Percentiles rank a stretch among this genome's conserved stretches.
Conservation (phyloP, 768 basidiomycete genomes). For the Udeniomyces megalosporus region DNA sequence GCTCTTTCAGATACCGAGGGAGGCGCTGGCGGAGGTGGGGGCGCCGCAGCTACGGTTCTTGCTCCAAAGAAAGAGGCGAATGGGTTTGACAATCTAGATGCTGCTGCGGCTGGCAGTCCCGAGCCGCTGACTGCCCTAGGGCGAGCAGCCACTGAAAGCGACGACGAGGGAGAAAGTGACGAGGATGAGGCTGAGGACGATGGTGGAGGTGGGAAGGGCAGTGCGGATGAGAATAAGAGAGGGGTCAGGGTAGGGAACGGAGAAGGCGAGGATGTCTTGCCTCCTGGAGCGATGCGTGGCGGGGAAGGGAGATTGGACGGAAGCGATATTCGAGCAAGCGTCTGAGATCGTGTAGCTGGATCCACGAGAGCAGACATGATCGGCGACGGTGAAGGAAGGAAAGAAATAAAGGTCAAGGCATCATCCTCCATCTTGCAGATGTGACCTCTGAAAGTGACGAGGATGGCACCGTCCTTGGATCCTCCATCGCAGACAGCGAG, state of each 20-base stretch:
- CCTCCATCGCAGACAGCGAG: constrained; percentile 38
- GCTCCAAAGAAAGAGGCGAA: constrained; percentile 66
- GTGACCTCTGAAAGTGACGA: constrained; percentile 70
- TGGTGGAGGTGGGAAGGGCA: constrained; percentile 21
- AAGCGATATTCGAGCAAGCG: background rate
- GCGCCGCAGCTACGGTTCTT: constrained; percentile 25
- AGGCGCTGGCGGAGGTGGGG: constrained; percentile 28
- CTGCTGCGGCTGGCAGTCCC: constrained; percentile 17
- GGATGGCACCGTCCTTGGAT: background rate
- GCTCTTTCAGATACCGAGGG: background rate
- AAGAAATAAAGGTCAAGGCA: constrained; percentile 2
- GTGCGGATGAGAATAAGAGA: background rate
- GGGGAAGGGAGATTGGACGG: background rate
- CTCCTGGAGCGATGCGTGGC: background rate
- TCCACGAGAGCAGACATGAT: background rate
- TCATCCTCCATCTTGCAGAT: constrained; percentile 46
- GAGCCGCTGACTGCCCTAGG: constrained; percentile 14
- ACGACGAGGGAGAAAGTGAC: constrained; percentile 5
- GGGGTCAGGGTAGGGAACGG: constrained; percentile 22
- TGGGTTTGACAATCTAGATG: constrained; percentile 48
- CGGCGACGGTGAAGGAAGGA: background rate
- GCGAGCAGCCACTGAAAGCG: background rate
- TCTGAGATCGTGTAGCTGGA: background rate
- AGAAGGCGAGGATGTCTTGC: constrained; percentile 22
- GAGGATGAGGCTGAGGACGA: background rate